These are phyloP conservation scores for Bruguiera gymnorhiza DNA, from an alignment of 345 rosid genomes.

Conservation along the genomic window DNA sequence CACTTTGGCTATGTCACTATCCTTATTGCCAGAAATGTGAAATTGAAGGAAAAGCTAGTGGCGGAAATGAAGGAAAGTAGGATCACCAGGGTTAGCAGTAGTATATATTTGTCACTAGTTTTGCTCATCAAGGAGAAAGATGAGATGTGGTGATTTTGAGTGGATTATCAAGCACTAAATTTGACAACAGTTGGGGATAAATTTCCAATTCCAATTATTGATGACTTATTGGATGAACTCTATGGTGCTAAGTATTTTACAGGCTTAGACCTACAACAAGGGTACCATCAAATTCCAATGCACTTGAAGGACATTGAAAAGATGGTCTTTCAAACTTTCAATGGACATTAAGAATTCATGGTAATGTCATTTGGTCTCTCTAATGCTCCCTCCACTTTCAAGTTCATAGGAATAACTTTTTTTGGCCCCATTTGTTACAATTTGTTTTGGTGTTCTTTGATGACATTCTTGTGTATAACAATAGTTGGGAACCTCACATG, in stretches of 20 bases:
- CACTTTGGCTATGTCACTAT: neutral
- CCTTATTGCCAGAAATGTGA: neutral
- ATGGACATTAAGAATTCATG: neutral
- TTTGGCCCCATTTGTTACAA: no score
- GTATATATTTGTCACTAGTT: neutral
- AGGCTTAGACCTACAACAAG: neutral
- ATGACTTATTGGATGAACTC: slow-evolving; percentile 1
- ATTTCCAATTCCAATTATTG: neutral
- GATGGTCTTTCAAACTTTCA: neutral
- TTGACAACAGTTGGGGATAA: neutral
- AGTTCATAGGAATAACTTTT: no score
- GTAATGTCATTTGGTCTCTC: neutral
- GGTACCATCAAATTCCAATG: neutral
- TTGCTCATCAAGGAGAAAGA: neutral
- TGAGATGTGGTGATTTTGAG: neutral
- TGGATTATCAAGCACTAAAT: neutral
- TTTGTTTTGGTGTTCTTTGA: no score
- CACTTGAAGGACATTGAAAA: neutral
- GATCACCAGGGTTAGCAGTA: neutral
- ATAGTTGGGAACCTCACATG: no score
- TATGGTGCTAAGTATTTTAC: neutral
- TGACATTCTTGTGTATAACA: no score
- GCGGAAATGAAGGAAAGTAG: neutral
- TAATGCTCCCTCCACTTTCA: no score
- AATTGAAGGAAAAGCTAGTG: neutral